Evolutionary conservation across 2,329 filamentous ascomycete species (phyloP).

Genomic region (Claviceps africana): DNA sequence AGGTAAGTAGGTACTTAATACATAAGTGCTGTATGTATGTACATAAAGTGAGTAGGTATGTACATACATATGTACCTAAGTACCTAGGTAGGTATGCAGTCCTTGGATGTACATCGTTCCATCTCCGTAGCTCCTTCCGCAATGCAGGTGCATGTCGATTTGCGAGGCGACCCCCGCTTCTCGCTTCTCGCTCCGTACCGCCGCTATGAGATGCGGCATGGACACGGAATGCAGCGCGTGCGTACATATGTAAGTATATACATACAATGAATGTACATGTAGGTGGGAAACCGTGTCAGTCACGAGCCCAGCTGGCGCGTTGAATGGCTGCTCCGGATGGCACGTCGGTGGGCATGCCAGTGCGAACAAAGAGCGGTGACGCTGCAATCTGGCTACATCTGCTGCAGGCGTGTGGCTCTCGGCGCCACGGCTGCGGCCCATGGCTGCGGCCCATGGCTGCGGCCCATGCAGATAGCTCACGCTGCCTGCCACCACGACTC

Average conservation of each 20-base stretch:
- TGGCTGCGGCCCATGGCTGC: too few relatives aligned
- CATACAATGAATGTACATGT: too few relatives aligned
- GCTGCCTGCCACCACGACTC: too few relatives aligned
- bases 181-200: neutral
- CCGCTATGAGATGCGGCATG: neutral
- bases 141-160: neutral
- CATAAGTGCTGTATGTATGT: too few relatives aligned
- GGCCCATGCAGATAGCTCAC: too few relatives aligned
- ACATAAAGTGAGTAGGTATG: neutral
- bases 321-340: too few relatives aligned
- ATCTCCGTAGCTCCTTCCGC: neutral
- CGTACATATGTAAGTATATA: too few relatives aligned
- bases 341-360: too few relatives aligned
- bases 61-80: neutral
- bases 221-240: neutral
- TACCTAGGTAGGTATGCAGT: neutral
- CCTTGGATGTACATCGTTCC: neutral
- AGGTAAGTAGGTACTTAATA: neutral
- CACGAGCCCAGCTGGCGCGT: neutral
- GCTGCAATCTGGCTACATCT: neutral
- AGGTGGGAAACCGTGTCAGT: too few relatives aligned
- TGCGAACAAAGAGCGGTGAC: constrained; percentile 2
- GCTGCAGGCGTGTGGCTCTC: neutral
- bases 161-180: neutral
- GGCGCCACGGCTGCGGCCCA: too few relatives aligned